Percentiles rank a stretch among this genome's conserved stretches.
Evolutionary conservation across 768 basidiomycete species (phyloP).

Genomic region (Lactifluus volemus): DNA sequence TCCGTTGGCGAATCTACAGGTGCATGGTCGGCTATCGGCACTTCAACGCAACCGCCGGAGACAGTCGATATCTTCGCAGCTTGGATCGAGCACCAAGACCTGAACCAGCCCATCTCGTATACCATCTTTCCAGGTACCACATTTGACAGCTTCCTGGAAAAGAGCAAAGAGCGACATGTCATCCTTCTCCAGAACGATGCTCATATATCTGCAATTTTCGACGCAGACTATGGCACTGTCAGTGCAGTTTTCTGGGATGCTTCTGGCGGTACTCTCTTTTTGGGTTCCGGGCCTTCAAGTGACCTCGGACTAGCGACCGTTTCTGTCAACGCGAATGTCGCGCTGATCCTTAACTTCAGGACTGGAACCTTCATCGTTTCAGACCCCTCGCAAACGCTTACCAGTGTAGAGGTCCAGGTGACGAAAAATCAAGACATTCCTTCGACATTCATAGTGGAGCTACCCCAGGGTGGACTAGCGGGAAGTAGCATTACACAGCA

Average conservation of each 20-base stretch:
- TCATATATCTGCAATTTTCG: constrained; percentile 42
- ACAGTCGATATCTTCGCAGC: constrained; percentile 58
- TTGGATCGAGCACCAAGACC: constrained; percentile 40
- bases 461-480: constrained; percentile 37
- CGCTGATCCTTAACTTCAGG: constrained; percentile 35
- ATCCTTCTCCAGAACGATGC: constrained; percentile 36
- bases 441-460: constrained; percentile 29
- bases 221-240: constrained; percentile 32
- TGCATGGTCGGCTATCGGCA: constrained; percentile 48
- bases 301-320: constrained; percentile 29
- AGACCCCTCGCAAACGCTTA: constrained; percentile 54
- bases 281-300: constrained; percentile 23
- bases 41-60: constrained; percentile 41
- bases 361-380: constrained; percentile 44
- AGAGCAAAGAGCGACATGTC: constrained; percentile 22
- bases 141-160: constrained; percentile 31
- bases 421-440: constrained; percentile 16
- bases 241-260: constrained; percentile 53
- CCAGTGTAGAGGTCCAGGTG: constrained; percentile 32
- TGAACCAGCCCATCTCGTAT: constrained; percentile 34
- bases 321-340: constrained; percentile 33
- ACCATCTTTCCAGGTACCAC: constrained; percentile 46
- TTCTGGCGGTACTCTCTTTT: constrained; percentile 35
- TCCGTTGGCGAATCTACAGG: constrained; percentile 44
- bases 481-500: constrained; percentile 38